A percentile compares a stretch with the other conserved stretches of the same genome.
These are phyloP conservation scores for Trichophyton rubrum DNA, from an alignment of 2,329 filamentous ascomycete genomes.

Conservation along the genomic window DNA sequence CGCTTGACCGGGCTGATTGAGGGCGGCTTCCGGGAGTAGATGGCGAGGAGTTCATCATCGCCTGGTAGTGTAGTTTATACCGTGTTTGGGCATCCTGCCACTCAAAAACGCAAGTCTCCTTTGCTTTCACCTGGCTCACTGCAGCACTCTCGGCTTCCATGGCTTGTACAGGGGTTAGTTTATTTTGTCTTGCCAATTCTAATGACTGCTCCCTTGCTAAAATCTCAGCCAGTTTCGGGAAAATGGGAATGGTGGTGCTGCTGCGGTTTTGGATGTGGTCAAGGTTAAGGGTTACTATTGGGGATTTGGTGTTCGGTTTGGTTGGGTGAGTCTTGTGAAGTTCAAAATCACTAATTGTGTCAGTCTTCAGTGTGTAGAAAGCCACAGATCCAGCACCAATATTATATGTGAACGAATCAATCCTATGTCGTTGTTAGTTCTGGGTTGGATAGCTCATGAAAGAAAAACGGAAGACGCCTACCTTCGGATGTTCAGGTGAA, in stretches of 20 bases:
- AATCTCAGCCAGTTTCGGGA: slow-evolving; percentile 39
- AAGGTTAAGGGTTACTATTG: slow-evolving; percentile 33
- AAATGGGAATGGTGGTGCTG: slow-evolving; percentile 25
- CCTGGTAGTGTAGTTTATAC: slow-evolving; percentile 38
- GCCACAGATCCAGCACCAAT: slow-evolving; percentile 32
- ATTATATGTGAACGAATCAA: slow-evolving; percentile 30
- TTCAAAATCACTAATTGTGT: slow-evolving; percentile 31
- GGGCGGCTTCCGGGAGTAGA: neutral
- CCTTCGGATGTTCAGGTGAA: slow-evolving; percentile 33
- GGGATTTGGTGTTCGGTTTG: slow-evolving; percentile 28
- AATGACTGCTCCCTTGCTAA: slow-evolving; percentile 37
- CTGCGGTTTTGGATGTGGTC: slow-evolving; percentile 24
- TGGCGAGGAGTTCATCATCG: slow-evolving; percentile 16
- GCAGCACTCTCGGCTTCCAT: slow-evolving; percentile 33
- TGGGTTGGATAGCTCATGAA: neutral
- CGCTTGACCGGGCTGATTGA: neutral
- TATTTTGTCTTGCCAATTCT: slow-evolving; percentile 29
- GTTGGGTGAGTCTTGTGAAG: slow-evolving; percentile 32
- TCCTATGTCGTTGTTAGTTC: slow-evolving; percentile 20
- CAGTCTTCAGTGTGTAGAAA: slow-evolving; percentile 35
- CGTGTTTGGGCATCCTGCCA: slow-evolving; percentile 31
- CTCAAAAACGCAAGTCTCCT: slow-evolving; percentile 35
- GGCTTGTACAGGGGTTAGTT: slow-evolving; percentile 29
- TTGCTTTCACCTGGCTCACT: slow-evolving; percentile 31
- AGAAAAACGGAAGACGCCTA: slow-evolving; percentile 16